Conservation (phyloP, 179 eudicot genomes). For the Beta lomatogona region DNA sequence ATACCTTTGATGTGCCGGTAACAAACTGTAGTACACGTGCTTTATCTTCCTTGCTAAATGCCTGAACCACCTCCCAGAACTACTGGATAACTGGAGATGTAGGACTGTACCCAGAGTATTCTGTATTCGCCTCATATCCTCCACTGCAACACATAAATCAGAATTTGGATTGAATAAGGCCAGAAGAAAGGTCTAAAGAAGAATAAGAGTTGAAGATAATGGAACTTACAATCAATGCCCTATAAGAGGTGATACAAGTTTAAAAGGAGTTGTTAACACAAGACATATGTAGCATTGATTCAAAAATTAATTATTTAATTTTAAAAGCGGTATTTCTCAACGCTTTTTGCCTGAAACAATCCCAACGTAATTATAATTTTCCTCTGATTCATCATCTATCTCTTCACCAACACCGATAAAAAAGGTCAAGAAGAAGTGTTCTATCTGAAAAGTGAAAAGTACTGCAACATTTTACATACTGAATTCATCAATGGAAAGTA, state of each 20-base stretch:
- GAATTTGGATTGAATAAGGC: neutral
- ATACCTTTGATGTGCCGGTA: slow-evolving; percentile 97
- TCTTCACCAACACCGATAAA: too few relatives aligned
- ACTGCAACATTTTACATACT: neutral
- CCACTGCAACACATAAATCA: slow-evolving; percentile 53
- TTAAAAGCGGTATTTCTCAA: too few relatives aligned
- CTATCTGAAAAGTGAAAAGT: too few relatives aligned
- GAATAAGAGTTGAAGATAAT: neutral
- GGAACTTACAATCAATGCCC: slow-evolving; percentile 77
- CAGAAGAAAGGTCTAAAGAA: neutral
- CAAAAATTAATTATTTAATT: too few relatives aligned
- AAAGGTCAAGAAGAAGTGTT: too few relatives aligned
- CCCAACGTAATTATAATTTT: too few relatives aligned
- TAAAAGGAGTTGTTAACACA: too few relatives aligned
- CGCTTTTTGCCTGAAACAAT: too few relatives aligned
- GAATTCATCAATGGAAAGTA: neutral
- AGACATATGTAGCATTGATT: too few relatives aligned
- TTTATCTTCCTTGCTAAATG: slow-evolving; percentile 95
- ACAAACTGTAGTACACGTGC: slow-evolving; percentile 98
- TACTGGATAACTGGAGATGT: slow-evolving; percentile 93
- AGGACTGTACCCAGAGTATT: slow-evolving; percentile 93
- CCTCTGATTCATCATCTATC: too few relatives aligned
- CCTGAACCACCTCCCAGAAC: slow-evolving; percentile 99
- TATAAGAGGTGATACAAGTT: too few relatives aligned
- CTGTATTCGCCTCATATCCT: slow-evolving; percentile 98